A percentile compares a stretch with the other conserved stretches of the same genome.
Conservation (phyloP, 2,329 filamentous ascomycete genomes). For the Verticillium zaregamsianum region DNA sequence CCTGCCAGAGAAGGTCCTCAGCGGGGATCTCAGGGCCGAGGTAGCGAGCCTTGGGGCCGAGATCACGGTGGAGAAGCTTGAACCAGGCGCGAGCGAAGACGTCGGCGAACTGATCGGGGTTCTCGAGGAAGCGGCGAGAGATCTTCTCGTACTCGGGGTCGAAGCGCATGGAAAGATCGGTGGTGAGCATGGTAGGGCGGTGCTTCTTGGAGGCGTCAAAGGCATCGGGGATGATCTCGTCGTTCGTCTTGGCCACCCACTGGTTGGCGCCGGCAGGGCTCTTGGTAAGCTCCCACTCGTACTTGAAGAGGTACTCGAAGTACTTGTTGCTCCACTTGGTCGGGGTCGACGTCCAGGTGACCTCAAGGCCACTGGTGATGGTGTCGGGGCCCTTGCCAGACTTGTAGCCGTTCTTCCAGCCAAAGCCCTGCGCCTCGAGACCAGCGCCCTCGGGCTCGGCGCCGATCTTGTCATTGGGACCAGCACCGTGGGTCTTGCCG, state of each 20-base stretch:
- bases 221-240: slow-evolving; percentile 65
- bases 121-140: slow-evolving; percentile 61
- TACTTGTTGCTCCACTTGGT: slow-evolving; percentile 72
- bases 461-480: slow-evolving; percentile 57
- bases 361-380: slow-evolving; percentile 74
- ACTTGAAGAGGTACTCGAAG: slow-evolving; percentile 73
- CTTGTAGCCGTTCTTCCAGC: slow-evolving; percentile 63
- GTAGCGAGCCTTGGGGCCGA: slow-evolving; percentile 68
- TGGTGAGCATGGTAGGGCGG: slow-evolving; percentile 72
- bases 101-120: slow-evolving; percentile 65
- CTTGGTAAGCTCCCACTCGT: slow-evolving; percentile 73
- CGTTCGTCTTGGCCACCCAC: slow-evolving; percentile 68
- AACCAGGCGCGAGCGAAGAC: slow-evolving; percentile 75
- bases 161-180: slow-evolving; percentile 67
- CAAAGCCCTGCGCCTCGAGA: slow-evolving; percentile 65
- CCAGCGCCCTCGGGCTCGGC: slow-evolving; percentile 61
- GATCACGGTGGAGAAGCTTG: slow-evolving; percentile 78
- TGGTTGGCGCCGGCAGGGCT: slow-evolving; percentile 73
- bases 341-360: slow-evolving; percentile 74
- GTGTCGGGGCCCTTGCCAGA: slow-evolving; percentile 67
- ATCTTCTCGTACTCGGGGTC: slow-evolving; percentile 75
- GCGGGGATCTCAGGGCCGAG: slow-evolving; percentile 69
- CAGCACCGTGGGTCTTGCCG: slow-evolving; percentile 78
- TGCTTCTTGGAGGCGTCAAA: slow-evolving; percentile 69
- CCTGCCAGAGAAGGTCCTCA: slow-evolving; percentile 71